Percentiles rank a stretch among this genome's conserved stretches.
These are phyloP conservation scores for Euphrasia arctica DNA, from an alignment of 305 asterid genomes.

Conservation along the genomic window DNA sequence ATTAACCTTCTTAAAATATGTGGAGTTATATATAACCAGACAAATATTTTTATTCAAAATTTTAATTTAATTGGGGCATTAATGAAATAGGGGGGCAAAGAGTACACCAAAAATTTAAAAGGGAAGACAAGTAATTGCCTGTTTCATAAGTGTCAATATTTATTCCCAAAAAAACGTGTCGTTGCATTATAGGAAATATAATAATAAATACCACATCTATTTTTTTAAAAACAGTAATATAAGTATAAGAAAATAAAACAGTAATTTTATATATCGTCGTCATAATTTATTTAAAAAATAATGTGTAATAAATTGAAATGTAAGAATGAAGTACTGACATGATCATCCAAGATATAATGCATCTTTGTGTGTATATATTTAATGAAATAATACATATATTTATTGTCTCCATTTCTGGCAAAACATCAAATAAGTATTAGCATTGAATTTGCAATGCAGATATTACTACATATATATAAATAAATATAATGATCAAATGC, in stretches of 20 bases:
- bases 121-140: slow-evolving; percentile 4
- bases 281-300: no score
- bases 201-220: not conserved
- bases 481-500: slow-evolving; percentile 15
- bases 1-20: no score
- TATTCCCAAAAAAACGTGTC: slow-evolving; percentile 13
- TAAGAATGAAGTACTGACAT: not conserved
- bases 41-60: no score
- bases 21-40: no score
- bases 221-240: not conserved
- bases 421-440: slow-evolving; percentile 6
- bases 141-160: slow-evolving; percentile 19
- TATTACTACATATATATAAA: no score
- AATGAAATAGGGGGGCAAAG: slow-evolving; percentile 4
- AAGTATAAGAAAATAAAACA: not conserved
- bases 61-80: not conserved
- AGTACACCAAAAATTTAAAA: slow-evolving; percentile 2
- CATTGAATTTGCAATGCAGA: slow-evolving; percentile 11
- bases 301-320: not conserved
- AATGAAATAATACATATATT: not conserved
- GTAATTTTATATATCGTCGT: no score
- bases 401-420: slow-evolving; percentile 6
- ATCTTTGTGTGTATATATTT: not conserved
- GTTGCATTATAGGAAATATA: not conserved
- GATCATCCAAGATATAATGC: not conserved